These are phyloP conservation scores for Nannochloris sp. DNA, from an alignment of 139 green algal species.

Conservation along the genomic window DNA sequence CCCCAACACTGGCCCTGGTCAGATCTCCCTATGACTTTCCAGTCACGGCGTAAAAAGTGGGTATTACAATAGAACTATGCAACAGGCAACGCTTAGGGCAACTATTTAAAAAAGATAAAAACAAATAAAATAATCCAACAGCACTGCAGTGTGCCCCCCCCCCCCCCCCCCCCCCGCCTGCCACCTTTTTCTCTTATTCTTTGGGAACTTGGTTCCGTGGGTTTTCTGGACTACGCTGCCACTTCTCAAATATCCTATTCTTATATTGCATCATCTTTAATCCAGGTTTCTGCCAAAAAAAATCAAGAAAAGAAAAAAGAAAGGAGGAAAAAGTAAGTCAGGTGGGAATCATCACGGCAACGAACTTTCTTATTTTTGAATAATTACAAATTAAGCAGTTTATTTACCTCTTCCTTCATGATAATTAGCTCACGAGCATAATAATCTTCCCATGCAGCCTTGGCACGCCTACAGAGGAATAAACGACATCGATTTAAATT, in stretches of 20 bases:
- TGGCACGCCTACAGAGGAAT: slow-evolving; percentile 50
- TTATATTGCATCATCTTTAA: slow-evolving; percentile 59
- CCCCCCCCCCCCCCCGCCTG: too few relatives aligned
- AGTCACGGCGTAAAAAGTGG: too few relatives aligned
- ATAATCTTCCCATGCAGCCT: slow-evolving; percentile 58
- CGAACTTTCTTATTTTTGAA: neutral
- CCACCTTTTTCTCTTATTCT: neutral
- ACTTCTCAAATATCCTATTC: slow-evolving; percentile 62
- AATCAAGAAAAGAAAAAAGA: neutral
- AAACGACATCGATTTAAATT: neutral
- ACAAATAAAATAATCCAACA: too few relatives aligned
- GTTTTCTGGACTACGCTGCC: slow-evolving; percentile 55
- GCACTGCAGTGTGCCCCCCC: too few relatives aligned
- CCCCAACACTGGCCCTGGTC: too few relatives aligned
- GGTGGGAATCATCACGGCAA: too few relatives aligned
- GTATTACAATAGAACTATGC: too few relatives aligned
- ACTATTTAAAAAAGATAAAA: too few relatives aligned
- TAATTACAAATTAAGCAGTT: too few relatives aligned
- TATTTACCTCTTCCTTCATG: slow-evolving; percentile 41
- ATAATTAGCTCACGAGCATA: slow-evolving; percentile 47
- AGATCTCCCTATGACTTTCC: too few relatives aligned
- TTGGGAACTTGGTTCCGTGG: slow-evolving; percentile 34
- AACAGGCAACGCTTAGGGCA: too few relatives aligned
- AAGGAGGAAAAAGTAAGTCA: neutral
- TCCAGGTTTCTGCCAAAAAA: slow-evolving; percentile 46